Conservation (phyloP, 2,329 filamentous ascomycete species). For the Botrytis hyacinthi region DNA sequence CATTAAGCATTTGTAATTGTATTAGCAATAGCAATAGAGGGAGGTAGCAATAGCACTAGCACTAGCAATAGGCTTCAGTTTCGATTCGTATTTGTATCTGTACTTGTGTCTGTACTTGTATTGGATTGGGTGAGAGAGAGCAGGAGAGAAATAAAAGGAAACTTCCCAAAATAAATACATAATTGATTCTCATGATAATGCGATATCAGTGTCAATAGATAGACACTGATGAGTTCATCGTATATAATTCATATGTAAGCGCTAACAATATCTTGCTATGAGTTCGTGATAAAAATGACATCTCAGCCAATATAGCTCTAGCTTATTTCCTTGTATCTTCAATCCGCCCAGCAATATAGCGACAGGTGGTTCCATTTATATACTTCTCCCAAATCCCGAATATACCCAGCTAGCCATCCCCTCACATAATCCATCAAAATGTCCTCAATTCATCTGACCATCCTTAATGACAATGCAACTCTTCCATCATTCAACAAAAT, state of each 20-base stretch:
- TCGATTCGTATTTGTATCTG: neutral
- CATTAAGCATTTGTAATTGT: neutral
- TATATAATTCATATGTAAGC: too few species aligned
- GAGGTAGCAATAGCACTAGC: neutral
- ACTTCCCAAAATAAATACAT: neutral
- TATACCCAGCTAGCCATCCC: neutral
- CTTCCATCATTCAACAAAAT: slow-evolving; percentile 30
- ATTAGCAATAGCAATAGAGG: neutral
- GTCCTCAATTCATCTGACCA: neutral
- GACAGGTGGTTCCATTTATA: neutral
- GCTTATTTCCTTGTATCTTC: neutral
- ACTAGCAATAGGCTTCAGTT: neutral
- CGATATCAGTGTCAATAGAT: neutral
- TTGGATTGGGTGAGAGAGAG: neutral
- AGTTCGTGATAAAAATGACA: neutral
- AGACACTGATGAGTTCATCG: neutral
- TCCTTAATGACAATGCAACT: neutral
- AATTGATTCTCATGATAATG: neutral
- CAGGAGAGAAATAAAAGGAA: neutral
- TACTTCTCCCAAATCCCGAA: neutral
- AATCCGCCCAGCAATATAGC: neutral
- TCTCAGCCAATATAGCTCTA: neutral
- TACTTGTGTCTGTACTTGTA: neutral
- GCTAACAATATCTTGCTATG: neutral
- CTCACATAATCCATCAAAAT: neutral